Evolutionary conservation across 1,139 yeast species (phyloP).

Genomic region (Hansenula lynferdii): DNA sequence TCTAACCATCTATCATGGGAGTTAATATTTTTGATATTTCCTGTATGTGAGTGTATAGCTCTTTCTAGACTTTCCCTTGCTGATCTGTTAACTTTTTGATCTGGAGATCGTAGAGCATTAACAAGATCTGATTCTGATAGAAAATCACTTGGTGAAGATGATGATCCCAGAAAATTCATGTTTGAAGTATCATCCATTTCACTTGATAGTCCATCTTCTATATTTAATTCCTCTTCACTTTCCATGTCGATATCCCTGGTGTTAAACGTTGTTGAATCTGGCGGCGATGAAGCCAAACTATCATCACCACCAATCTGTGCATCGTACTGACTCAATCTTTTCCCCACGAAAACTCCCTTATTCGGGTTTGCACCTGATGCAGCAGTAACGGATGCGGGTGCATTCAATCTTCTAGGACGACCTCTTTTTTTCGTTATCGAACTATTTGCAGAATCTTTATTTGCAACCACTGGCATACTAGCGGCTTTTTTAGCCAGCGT

Average conservation of each 20-base stretch:
- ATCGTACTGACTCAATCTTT: conserved; percentile 4
- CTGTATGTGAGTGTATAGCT: conserved; percentile 15
- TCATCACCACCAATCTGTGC: neutral
- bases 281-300: conserved; percentile 5
- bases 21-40: conserved; percentile 4
- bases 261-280: neutral
- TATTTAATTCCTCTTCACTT: conserved; percentile 20
- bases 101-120: conserved; percentile 29
- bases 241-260: conserved; percentile 7
- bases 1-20: conserved; percentile 21
- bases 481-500: conserved; percentile 17
- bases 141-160: conserved; percentile 34
- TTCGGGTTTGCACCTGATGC: conserved; percentile 16
- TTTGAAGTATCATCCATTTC: conserved; percentile 26
- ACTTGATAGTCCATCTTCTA: conserved; percentile 36
- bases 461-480: conserved; percentile 19
- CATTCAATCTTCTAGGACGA: conserved; percentile 37
- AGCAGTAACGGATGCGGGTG: no score
- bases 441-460: conserved; percentile 21
- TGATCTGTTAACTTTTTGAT: conserved; percentile 12
- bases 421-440: conserved; percentile 36
- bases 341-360: conserved; percentile 19
- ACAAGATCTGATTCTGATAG: conserved; percentile 38
- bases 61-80: conserved; percentile 21
- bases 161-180: conserved; percentile 7